A percentile compares a stretch with the other conserved stretches of the same genome.
These are phyloP conservation scores for Castanopsis chinensis DNA, from an alignment of 306 rosid genomes.

Conservation along the genomic window DNA sequence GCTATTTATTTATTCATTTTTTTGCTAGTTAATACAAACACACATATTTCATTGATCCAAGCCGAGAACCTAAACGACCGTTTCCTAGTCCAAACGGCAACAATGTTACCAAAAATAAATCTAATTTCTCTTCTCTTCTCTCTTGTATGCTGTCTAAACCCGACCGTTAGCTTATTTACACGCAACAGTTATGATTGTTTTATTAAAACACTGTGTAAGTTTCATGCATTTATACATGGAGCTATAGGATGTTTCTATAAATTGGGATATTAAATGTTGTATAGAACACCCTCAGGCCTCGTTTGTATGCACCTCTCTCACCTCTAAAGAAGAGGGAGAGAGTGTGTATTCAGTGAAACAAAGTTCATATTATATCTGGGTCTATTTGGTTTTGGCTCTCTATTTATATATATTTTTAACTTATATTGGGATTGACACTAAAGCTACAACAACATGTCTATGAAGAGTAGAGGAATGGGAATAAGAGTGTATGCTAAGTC, in stretches of 20 bases:
- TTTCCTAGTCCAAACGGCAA: too few relatives aligned
- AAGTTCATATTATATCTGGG: slow-evolving; percentile 1
- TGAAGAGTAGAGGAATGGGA: slow-evolving; percentile 60
- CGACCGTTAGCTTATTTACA: slow-evolving; percentile 1
- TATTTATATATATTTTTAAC: background rate
- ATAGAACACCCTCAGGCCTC: slow-evolving; percentile 17
- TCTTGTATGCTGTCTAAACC: background rate
- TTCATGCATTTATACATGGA: slow-evolving; percentile 2
- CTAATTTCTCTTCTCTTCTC: too few relatives aligned
- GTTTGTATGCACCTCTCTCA: slow-evolving; percentile 18
- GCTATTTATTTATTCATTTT: too few relatives aligned
- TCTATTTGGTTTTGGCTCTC: background rate
- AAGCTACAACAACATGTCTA: slow-evolving; percentile 39
- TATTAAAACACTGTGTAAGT: background rate
- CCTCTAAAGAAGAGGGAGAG: slow-evolving; percentile 9
- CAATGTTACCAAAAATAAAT: too few relatives aligned
- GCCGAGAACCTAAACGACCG: too few relatives aligned
- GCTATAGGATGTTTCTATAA: slow-evolving; percentile 15
- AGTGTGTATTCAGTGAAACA: background rate
- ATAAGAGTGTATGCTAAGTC: slow-evolving; percentile 41
- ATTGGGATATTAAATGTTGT: slow-evolving; percentile 20
- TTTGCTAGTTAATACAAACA: too few relatives aligned
- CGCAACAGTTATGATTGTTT: slow-evolving; percentile 26
- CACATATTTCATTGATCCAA: too few relatives aligned
- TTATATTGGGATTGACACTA: slow-evolving; percentile 4